These are phyloP conservation scores for Nicotiana undulata DNA, from an alignment of 257 asterid genomes.

Conservation along the genomic window DNA sequence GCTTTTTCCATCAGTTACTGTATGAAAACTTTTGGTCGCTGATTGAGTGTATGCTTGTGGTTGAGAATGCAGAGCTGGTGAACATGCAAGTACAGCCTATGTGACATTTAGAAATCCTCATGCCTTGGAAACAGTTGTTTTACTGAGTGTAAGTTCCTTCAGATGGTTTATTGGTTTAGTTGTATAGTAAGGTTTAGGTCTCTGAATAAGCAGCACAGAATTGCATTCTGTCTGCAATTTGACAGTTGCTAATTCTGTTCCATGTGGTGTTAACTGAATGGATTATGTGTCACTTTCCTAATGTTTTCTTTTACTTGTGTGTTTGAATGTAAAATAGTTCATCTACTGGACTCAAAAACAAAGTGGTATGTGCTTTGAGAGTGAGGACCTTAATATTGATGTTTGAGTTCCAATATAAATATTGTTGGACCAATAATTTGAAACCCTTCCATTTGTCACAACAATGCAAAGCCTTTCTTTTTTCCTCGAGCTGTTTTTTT, in stretches of 20 bases:
- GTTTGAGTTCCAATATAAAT: not conserved
- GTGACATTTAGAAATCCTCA: conserved; percentile 79
- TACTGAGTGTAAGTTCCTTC: conserved; percentile 78
- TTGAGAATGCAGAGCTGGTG: conserved; percentile 63
- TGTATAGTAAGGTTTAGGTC: not conserved
- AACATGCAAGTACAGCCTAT: conserved; percentile 73
- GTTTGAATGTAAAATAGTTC: not conserved
- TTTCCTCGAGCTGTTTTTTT: not conserved
- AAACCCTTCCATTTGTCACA: not conserved
- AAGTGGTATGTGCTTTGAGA: not conserved
- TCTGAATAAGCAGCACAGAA: not conserved
- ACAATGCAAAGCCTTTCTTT: not conserved
- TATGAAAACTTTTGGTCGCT: not conserved
- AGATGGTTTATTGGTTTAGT: not conserved
- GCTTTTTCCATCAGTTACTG: not conserved
- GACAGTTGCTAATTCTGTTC: not conserved
- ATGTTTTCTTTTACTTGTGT: not conserved
- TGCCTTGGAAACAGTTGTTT: conserved; percentile 91
- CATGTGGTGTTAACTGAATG: not conserved
- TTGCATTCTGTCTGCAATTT: not conserved
- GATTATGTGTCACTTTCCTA: not conserved
- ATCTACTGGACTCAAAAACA: not conserved
- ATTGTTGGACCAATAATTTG: not conserved
- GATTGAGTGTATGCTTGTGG: conserved; percentile 10
- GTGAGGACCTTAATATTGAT: not conserved